Base-by-base conservation (phyloP, 192 early-diverging fungal genomes). In the Coemansia sp. region DNA sequence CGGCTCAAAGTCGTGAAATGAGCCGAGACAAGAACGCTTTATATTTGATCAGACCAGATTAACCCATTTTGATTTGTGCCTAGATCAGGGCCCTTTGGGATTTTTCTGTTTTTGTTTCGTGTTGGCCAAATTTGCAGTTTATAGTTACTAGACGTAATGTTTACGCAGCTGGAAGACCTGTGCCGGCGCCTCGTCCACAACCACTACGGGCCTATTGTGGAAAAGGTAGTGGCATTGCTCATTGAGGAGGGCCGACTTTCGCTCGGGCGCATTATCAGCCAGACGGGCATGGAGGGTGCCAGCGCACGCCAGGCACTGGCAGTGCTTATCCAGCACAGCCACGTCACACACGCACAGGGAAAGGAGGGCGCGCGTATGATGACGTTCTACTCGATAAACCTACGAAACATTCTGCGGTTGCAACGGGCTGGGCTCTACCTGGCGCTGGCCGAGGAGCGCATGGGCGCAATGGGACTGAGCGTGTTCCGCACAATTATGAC, bases 251-350 rank as follows among this genome's bases (percentile, higher is more conserved):
- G 94, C 15, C 90, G 94, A 19, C 70, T 87, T 60, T 67, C 87
- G 1, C 79, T 94, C 14, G 57, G 51, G 2, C 54, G 67, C 39
- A 65, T 94, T 19, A 69, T 82, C 7, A 76, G 68, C n/a, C 62
- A 80, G 22, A 83, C 85, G 9, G 59, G 79, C 14, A 69, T 91
- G 5, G 62, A 76, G 2, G 55, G 72, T 6, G 65, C 66, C 35
- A 82, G 87, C 23, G 86, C 91, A 8, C 86, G 89, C 21, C 91
- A 94, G 70, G 79, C 82, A 24, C 80, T 97, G 17, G 85, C 90
- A 12, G 84, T 94, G 3, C 79, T 97, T 57, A 91, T 97, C 47
- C 95, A 97, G 72, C 95, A 97, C 75, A 84, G 87, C 66, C 55
- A 93, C 3, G 88, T 77, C 10, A 87, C 86, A 7, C 92, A 89